A percentile compares a stretch with the other conserved stretches of the same genome.
Evolutionary conservation across 441 rosid species (phyloP).

Genomic region (Erodium texanum): DNA sequence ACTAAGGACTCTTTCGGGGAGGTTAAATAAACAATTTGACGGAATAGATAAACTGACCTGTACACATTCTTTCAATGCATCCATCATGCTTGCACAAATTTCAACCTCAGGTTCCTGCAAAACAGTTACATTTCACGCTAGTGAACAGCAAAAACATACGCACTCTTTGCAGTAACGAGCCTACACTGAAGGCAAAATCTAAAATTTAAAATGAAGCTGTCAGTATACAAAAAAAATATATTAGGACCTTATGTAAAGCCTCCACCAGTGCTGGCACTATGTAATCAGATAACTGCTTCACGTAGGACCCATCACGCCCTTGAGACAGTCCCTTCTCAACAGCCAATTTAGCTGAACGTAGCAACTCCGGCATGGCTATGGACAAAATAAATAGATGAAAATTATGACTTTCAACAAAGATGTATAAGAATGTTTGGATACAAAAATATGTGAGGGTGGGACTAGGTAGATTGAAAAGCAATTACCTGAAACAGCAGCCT

Average conservation of each 20-base stretch:
- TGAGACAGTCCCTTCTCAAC: conserved; percentile 79
- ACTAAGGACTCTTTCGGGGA: background rate
- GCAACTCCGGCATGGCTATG: conserved; percentile 95
- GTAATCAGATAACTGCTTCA: conserved; percentile 89
- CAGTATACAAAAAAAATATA: background rate
- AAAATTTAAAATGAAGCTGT: background rate
- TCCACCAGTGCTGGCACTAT: conserved; percentile 89
- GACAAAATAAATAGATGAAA: conserved; percentile 5
- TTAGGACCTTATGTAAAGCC: conserved; percentile 84
- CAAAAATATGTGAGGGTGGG: background rate
- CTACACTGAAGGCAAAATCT: background rate
- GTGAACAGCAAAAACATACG: background rate
- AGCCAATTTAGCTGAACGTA: conserved; percentile 93
- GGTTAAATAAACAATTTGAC: background rate
- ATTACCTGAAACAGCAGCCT: conserved; percentile 99
- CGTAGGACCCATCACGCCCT: conserved; percentile 78
- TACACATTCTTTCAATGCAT: conserved; percentile 86
- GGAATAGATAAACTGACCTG: conserved; percentile 48
- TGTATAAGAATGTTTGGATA: background rate
- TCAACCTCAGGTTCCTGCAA: conserved; percentile 98
- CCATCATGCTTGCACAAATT: conserved; percentile 94
- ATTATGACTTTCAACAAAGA: background rate
- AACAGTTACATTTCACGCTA: background rate
- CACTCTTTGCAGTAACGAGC: background rate
- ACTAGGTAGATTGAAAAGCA: background rate